A percentile compares a stretch with the other conserved stretches of the same genome.
Conservation (phyloP, 2,329 filamentous ascomycete genomes). For the Sporothrix variecibatus region DNA sequence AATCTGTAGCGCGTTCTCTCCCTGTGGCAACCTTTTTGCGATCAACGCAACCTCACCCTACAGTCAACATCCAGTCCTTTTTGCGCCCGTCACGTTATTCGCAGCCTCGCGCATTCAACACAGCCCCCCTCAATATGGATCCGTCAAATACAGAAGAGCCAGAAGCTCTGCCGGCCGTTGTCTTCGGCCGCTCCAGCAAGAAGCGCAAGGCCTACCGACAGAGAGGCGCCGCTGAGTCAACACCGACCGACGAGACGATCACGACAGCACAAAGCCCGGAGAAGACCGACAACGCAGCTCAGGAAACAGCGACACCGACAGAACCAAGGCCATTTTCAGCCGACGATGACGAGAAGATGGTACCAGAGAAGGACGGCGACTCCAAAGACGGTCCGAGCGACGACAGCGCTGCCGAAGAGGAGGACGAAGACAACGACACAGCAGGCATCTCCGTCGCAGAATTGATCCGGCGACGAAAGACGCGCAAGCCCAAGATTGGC, state of each 20-base stretch:
- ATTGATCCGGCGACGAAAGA: slow-evolving; percentile 55
- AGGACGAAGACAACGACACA: slow-evolving; percentile 27
- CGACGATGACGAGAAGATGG: background rate
- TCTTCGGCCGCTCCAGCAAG: slow-evolving; percentile 57
- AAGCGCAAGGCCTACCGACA: slow-evolving; percentile 63
- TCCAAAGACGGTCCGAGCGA: slow-evolving; percentile 23
- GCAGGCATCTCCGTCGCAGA: slow-evolving; percentile 49
- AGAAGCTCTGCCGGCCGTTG: slow-evolving; percentile 40
- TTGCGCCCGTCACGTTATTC: background rate
- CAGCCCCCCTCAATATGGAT: slow-evolving; percentile 13
- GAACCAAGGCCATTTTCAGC: background rate
- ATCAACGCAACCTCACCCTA: background rate
- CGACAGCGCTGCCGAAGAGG: slow-evolving; percentile 25
- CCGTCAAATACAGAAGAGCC: slow-evolving; percentile 24
- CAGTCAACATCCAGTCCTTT: background rate
- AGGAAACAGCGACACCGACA: background rate
- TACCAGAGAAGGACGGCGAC: slow-evolving; percentile 11
- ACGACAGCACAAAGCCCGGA: background rate
- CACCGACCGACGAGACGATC: background rate
- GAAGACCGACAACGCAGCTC: background rate
- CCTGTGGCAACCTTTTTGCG: slow-evolving; percentile 9
- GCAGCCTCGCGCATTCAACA: background rate
- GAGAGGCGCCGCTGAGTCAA: slow-evolving; percentile 36
- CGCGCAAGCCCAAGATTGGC: slow-evolving; percentile 50
- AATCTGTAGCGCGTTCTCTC: background rate